Evolutionary conservation across 2,329 filamentous ascomycete species (phyloP).

Genomic region (Penicillium sp.): DNA sequence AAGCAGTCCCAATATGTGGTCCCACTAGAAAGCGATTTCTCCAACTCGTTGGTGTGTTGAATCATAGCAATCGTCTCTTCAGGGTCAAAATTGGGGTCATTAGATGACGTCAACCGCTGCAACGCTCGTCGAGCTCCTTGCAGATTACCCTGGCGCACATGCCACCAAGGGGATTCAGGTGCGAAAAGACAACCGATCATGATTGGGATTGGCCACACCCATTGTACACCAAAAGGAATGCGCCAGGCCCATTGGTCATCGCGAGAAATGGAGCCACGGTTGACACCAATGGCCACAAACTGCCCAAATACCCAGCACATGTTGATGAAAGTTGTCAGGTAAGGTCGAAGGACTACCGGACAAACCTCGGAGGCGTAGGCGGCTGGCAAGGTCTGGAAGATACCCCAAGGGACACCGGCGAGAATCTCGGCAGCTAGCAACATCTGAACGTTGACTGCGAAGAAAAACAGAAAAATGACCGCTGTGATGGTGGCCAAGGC

Average conservation of each 20-base stretch:
- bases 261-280: constrained; percentile 42
- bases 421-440: constrained; percentile 49
- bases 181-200: constrained; percentile 43
- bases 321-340: constrained; percentile 43
- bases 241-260: constrained; percentile 49
- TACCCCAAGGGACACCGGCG: constrained; percentile 48
- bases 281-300: constrained; percentile 47
- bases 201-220: constrained; percentile 50
- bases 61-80: constrained; percentile 86
- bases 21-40: constrained; percentile 68
- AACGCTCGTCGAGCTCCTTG: constrained; percentile 43
- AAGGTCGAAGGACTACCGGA: constrained; percentile 37
- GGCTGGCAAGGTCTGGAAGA: constrained; percentile 46
- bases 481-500: constrained; percentile 42
- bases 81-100: constrained; percentile 68
- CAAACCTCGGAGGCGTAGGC: constrained; percentile 45
- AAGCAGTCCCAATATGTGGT: constrained; percentile 78
- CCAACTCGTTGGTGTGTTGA: constrained; percentile 77
- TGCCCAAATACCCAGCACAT: constrained; percentile 47
- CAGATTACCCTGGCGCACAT: constrained; percentile 42
- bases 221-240: constrained; percentile 50
- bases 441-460: constrained; percentile 43
- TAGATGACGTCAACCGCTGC: constrained; percentile 41
- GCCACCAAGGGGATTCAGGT: constrained; percentile 51
- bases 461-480: constrained; percentile 49